Conservation (phyloP, 2,329 filamentous ascomycete species). For the Arthrobotrys sphaeroides region DNA sequence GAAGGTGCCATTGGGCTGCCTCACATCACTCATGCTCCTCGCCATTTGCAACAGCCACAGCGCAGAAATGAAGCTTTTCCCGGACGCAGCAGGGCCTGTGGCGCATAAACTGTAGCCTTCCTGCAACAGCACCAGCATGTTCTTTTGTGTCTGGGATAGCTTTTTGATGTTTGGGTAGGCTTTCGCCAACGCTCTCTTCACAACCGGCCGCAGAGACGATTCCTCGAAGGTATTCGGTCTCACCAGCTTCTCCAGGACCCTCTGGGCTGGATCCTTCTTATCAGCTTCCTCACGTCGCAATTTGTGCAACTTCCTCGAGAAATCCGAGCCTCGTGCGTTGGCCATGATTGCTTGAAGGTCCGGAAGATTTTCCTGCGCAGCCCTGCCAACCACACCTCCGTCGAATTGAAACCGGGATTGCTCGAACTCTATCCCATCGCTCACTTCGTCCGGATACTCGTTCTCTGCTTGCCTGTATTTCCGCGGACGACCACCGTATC, state of each 20-base stretch:
- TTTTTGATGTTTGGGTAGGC: conserved; percentile 55
- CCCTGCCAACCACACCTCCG: conserved; percentile 5
- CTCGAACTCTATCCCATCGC: conserved; percentile 12
- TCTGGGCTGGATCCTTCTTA: conserved; percentile 25
- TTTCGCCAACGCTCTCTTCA: conserved; percentile 53
- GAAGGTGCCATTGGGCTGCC: conserved; percentile 5
- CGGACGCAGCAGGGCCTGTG: conserved; percentile 55
- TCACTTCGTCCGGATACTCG: conserved; percentile 42
- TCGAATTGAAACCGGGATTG: conserved; percentile 14
- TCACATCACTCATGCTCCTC: conserved; percentile 26
- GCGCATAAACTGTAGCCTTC: conserved; percentile 55
- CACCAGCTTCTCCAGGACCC: conserved; percentile 19
- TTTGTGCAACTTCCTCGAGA: conserved; percentile 42
- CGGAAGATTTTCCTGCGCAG: neutral
- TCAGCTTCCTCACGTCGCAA: conserved; percentile 45
- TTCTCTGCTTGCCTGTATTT: conserved; percentile 10
- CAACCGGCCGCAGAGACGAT: conserved; percentile 53
- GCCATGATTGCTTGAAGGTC: conserved; percentile 42
- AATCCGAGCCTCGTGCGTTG: conserved; percentile 36
- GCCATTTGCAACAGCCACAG: conserved; percentile 55
- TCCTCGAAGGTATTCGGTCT: conserved; percentile 42
- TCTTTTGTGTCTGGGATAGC: conserved; percentile 55
- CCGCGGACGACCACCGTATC: conserved; percentile 24
- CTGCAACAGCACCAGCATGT: conserved; percentile 54
- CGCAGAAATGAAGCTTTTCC: conserved; percentile 57